A percentile compares a stretch with the other conserved stretches of the same genome.
Evolutionary conservation across 495 filamentous ascomycete genomes (phyloP).

Genomic region (Penicillium canariense): DNA sequence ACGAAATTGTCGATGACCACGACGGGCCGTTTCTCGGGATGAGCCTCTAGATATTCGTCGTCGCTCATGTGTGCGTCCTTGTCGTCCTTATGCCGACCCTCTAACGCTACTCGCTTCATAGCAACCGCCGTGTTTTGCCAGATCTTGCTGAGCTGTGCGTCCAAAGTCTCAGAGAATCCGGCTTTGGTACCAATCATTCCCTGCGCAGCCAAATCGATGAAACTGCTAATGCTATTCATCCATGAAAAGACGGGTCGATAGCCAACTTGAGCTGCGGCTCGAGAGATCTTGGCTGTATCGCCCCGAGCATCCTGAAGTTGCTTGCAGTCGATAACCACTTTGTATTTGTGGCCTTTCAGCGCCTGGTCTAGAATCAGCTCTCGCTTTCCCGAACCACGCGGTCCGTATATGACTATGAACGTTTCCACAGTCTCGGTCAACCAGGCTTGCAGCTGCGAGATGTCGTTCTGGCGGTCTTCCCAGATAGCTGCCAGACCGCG

Average conservation of each 20-base stretch:
- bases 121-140: constrained; percentile 81
- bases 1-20: constrained; percentile 95
- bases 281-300: constrained; percentile 80
- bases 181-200: constrained; percentile 92
- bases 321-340: constrained; percentile 91
- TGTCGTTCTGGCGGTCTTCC: constrained; percentile 79
- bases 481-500: constrained; percentile 77
- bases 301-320: constrained; percentile 88
- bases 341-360: constrained; percentile 71
- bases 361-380: constrained; percentile 85
- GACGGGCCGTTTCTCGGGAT: constrained; percentile 80
- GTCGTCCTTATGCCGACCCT: constrained; percentile 63
- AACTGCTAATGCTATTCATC: constrained; percentile 90
- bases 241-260: constrained; percentile 94
- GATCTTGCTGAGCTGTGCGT: constrained; percentile 89
- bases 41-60: constrained; percentile 88
- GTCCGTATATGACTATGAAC: constrained; percentile 92
- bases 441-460: constrained; percentile 81
- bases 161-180: constrained; percentile 91
- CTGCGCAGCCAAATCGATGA: constrained; percentile 88
- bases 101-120: constrained; percentile 71
- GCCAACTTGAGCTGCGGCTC: constrained; percentile 80
- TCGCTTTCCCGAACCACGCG: constrained; percentile 85
- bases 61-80: constrained; percentile 71
- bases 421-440: constrained; percentile 83